phyloP scores from a whole-genome alignment of 345 rosid genomes.

The Clarkia xantiana region DNA sequence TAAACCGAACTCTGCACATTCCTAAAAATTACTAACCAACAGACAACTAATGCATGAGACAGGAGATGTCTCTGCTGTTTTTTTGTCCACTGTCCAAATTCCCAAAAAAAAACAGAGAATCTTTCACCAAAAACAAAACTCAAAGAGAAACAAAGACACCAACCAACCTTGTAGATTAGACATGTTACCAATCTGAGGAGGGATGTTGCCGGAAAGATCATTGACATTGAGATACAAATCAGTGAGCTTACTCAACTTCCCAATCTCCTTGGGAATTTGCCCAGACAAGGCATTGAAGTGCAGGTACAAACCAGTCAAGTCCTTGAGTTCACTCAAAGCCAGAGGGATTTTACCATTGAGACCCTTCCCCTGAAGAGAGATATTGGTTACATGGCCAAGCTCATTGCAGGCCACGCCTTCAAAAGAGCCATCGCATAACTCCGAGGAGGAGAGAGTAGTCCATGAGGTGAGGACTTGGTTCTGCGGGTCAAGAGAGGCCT shows the following conservation, averaged over 20 bases:
- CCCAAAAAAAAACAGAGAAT: too few relatives aligned
- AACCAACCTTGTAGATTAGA: conserved; percentile 68
- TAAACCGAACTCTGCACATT: too few relatives aligned
- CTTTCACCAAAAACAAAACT: neutral
- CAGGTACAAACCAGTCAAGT: conserved; percentile 80
- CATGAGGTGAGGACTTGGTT: conserved; percentile 60
- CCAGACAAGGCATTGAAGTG: conserved; percentile 79
- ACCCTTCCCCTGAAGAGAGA: conserved; percentile 87
- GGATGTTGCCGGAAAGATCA: conserved; percentile 66
- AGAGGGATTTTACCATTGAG: conserved; percentile 64
- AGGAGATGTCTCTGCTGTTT: too few relatives aligned
- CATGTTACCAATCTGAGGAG: conserved; percentile 55
- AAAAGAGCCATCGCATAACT: conserved; percentile 56
- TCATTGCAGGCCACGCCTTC: conserved; percentile 83
- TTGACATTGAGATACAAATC: conserved; percentile 87
- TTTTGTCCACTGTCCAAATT: too few relatives aligned
- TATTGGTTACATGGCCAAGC: conserved; percentile 51
- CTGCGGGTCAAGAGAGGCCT: conserved; percentile 70
- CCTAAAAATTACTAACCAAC: too few relatives aligned
- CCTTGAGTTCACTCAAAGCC: conserved; percentile 50
- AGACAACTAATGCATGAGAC: too few relatives aligned
- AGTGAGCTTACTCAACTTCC: conserved; percentile 35
- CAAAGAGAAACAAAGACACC: neutral
- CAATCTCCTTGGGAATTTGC: conserved; percentile 62
- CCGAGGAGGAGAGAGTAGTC: conserved; percentile 22